Base-by-base conservation (phyloP, 345 rosid genomes). In the Populus nigra region DNA sequence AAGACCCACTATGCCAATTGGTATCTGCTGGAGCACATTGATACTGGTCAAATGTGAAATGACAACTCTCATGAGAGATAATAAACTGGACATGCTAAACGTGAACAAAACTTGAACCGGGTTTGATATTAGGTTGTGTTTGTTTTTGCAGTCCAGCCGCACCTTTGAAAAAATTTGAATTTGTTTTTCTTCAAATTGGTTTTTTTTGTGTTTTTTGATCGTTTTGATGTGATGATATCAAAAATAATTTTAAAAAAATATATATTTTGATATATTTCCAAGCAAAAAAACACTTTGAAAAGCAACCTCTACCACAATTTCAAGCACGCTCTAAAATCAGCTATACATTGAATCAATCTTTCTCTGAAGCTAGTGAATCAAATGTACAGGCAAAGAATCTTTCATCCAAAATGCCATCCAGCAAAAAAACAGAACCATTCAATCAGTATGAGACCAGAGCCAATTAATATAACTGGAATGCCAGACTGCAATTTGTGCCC, bases 11-110 rank as follows among this genome's bases (percentile, higher is more conserved):
- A 10, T 36, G 65, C n/a, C 31, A 49, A 62, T 41, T 41, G 53
- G 45, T 31, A 77, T 15, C 63, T 17, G 57, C 77, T 62, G n/a
- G 7, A 41, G 68, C 49, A 65, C 31, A 13, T 63, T 78, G 72
- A 69, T 31, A 18, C 57, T 31, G 41, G n/a, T 59, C 76, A 57
- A 77, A 7, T 23, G 0, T 57, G 63, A 5, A 65, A 75, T 25
- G 57, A 75, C 11, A 75, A 29, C 27, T 65, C 25, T 8, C 16
- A 38, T 7, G 31, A 8, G 2, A 25, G 65, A 33, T 33, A 33
- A 33, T 11, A 23, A 9, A 29, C 27, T 41, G 66, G 23, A 41
- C 70, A 76, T 3, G 50, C 36, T 5, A 18, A n/a, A 36, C 68
- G 31, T 45, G 10, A 33, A 62, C 23, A 68, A 62, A 59, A 69